Evolutionary conservation across 2,329 filamentous ascomycete genomes (phyloP).

Genomic region (Cladosporium sp.): DNA sequence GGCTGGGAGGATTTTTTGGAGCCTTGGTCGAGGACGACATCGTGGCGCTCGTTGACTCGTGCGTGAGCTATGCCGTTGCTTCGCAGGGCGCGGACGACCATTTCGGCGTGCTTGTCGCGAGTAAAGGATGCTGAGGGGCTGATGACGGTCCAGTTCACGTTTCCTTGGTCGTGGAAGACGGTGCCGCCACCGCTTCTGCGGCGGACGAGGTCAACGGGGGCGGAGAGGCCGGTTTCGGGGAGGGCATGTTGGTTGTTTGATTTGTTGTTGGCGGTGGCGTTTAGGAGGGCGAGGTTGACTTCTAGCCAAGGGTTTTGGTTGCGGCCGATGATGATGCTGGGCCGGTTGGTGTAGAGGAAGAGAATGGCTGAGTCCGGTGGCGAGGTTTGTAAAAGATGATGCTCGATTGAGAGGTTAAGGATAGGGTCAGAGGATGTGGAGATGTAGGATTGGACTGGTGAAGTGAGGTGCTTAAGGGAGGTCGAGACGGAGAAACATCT

Average conservation of each 20-base stretch:
- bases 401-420: constrained; percentile 90
- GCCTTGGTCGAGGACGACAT: constrained; percentile 71
- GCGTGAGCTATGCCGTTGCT: constrained; percentile 54
- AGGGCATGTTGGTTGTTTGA: constrained; percentile 30
- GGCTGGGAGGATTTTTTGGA: constrained; percentile 13
- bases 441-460: constrained; percentile 42
- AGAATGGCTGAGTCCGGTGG: constrained; percentile 69
- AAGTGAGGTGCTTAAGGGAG: constrained; percentile 18
- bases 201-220: constrained; percentile 62
- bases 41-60: constrained; percentile 82
- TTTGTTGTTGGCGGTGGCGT: constrained; percentile 28
- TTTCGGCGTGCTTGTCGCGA: constrained; percentile 80
- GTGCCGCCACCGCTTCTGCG: constrained; percentile 84
- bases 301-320: constrained; percentile 99
- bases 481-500: constrained; percentile 23
- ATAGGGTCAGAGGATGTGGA: constrained; percentile 64
- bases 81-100: constrained; percentile 81
- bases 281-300: constrained; percentile 65
- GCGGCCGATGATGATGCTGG: constrained; percentile 84
- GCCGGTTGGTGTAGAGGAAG: constrained; percentile 82
- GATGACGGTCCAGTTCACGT: constrained; percentile 93
- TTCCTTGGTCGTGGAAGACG: constrained; percentile 89
- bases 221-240: constrained; percentile 23
- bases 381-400: constrained; percentile 74
- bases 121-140: constrained; percentile 72